Conservation (phyloP, 352 stramenopile genomes). For the Globisporangium takayamanum region DNA sequence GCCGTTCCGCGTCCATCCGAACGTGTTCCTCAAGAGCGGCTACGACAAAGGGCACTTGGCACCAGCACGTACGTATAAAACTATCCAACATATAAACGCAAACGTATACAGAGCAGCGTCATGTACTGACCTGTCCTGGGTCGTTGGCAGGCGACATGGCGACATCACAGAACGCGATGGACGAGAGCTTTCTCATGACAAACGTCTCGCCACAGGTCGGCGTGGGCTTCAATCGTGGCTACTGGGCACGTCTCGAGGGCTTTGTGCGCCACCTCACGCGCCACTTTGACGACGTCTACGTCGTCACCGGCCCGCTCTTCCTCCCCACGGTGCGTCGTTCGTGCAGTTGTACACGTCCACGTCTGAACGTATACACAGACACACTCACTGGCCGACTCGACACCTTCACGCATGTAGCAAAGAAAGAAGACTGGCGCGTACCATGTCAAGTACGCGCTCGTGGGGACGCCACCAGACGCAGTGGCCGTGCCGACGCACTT, state of each 20-base stretch:
- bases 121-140: background rate
- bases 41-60: conserved; percentile 95
- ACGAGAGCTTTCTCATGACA: conserved; percentile 94
- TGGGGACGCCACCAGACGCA: conserved; percentile 83
- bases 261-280: conserved; percentile 81
- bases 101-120: too few relatives aligned
- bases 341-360: background rate
- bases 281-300: conserved; percentile 77
- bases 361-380: background rate
- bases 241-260: conserved; percentile 83
- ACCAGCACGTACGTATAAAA: conserved; percentile 56
- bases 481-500: conserved; percentile 95
- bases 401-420: conserved; percentile 29
- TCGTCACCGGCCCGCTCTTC: conserved; percentile 93
- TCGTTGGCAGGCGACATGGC: conserved; percentile 75
- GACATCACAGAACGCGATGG: conserved; percentile 69
- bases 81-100: background rate
- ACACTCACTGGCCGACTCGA: too few relatives aligned
- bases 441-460: conserved; percentile 60
- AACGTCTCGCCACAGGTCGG: conserved; percentile 93
- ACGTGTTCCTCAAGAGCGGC: conserved; percentile 85
- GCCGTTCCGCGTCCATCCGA: conserved; percentile 82
- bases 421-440: conserved; percentile 61
- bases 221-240: conserved; percentile 83
- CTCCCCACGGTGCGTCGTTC: conserved; percentile 58